Percentiles rank a stretch among this genome's conserved stretches.
phyloP scores from a whole-genome alignment of 768 basidiomycete genomes.

The Kwoniella sp. region DNA sequence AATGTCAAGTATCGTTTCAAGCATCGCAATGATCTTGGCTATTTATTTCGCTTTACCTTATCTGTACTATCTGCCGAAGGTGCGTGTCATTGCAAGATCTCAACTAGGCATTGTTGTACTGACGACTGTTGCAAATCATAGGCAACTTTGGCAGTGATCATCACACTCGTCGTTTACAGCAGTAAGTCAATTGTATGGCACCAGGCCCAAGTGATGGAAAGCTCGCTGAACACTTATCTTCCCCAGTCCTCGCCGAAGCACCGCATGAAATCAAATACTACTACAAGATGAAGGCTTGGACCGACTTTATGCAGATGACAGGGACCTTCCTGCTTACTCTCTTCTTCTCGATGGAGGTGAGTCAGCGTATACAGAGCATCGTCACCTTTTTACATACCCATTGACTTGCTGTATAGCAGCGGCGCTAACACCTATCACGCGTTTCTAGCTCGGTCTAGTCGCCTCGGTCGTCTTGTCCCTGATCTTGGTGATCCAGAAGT shows the following conservation, averaged over 20 bases:
- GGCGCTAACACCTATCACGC: background rate
- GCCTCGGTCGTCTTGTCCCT: slow-evolving; percentile 84
- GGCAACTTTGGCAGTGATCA: slow-evolving; percentile 61
- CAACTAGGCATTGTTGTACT: too few species aligned
- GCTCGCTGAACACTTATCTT: background rate
- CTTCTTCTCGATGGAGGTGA: slow-evolving; percentile 79
- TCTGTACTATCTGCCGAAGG: slow-evolving; percentile 85
- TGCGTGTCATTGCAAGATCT: too few species aligned
- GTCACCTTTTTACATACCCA: too few species aligned
- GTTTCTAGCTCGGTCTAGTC: slow-evolving; percentile 71
- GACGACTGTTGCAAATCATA: slow-evolving; percentile 17
- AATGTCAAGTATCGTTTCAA: slow-evolving; percentile 75
- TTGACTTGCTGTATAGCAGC: background rate
- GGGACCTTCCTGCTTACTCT: slow-evolving; percentile 87
- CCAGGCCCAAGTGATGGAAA: too few species aligned
- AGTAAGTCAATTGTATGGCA: slow-evolving; percentile 52
- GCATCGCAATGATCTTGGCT: slow-evolving; percentile 72
- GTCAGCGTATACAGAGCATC: too few species aligned
- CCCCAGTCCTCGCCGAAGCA: slow-evolving; percentile 55
- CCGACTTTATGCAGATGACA: slow-evolving; percentile 80
- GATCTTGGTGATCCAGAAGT: slow-evolving; percentile 83
- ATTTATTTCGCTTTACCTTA: slow-evolving; percentile 88
- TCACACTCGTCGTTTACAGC: slow-evolving; percentile 79
- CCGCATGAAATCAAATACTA: slow-evolving; percentile 86
- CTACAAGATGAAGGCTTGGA: slow-evolving; percentile 90